phyloP scores from a whole-genome alignment of 371 early-diverging fungal species.

The Zychaea mexicana region DNA sequence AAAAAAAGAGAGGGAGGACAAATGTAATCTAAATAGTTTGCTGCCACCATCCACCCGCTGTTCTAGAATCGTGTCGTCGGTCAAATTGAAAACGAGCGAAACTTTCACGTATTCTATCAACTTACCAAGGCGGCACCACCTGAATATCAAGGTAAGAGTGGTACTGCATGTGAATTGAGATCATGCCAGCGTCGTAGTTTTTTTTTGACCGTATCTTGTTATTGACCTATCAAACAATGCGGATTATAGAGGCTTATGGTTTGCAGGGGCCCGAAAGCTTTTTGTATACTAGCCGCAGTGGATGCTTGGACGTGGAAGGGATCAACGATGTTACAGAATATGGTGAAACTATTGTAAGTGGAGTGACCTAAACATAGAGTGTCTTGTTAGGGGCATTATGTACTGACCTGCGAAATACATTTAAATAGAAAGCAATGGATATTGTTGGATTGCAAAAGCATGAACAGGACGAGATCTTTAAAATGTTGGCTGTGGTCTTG shows the following conservation, averaged over 20 bases:
- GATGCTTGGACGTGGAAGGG: slow-evolving; percentile 79
- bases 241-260: slow-evolving; percentile 65
- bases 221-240: no score
- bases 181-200: no score
- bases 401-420: background rate
- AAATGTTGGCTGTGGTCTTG: slow-evolving; percentile 80
- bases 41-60: background rate
- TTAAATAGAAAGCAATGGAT: slow-evolving; percentile 72
- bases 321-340: slow-evolving; percentile 83
- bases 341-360: slow-evolving; percentile 65
- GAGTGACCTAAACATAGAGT: background rate
- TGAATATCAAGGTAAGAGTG: slow-evolving; percentile 61
- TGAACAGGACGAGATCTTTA: slow-evolving; percentile 81
- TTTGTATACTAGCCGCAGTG: slow-evolving; percentile 73
- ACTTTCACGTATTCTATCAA: slow-evolving; percentile 98
- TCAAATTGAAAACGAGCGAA: slow-evolving; percentile 94
- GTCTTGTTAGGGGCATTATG: background rate
- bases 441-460: slow-evolving; percentile 73
- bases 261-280: slow-evolving; percentile 84
- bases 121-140: slow-evolving; percentile 80
- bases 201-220: no score
- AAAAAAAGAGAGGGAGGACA: background rate
- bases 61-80: slow-evolving; percentile 89
- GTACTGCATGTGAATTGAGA: no score
- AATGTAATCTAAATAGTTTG: background rate